Evolutionary conservation across 805 yeast species (phyloP).

Genomic region (Lipomyces oligophaga): DNA sequence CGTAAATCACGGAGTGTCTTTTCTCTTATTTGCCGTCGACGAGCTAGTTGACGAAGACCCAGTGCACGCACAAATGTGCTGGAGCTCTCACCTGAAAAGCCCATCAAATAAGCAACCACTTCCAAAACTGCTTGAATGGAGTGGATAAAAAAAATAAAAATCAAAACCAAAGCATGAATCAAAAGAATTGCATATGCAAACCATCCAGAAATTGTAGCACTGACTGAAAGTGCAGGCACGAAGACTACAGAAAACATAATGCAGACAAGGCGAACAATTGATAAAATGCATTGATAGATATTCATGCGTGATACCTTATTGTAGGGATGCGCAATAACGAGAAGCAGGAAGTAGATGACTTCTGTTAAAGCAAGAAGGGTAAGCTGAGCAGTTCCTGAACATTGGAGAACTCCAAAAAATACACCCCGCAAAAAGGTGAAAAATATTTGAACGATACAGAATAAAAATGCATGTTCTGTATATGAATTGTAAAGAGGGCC

Average conservation of each 20-base stretch:
- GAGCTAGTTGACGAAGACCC: slow-evolving; percentile 29
- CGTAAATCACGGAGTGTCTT: no score
- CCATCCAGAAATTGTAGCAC: slow-evolving; percentile 33
- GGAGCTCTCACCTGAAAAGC: slow-evolving; percentile 13
- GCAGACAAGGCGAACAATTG: slow-evolving; percentile 28
- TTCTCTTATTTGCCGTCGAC: slow-evolving; percentile 23
- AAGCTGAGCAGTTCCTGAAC: slow-evolving; percentile 39
- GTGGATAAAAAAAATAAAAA: slow-evolving; percentile 34
- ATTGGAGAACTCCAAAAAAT: slow-evolving; percentile 36
- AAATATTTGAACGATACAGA: slow-evolving; percentile 23
- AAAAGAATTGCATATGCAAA: slow-evolving; percentile 35
- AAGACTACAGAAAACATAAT: slow-evolving; percentile 34
- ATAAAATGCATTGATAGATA: slow-evolving; percentile 26
- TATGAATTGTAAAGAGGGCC: slow-evolving; percentile 38
- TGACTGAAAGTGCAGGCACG: slow-evolving; percentile 28
- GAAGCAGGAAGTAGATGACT: slow-evolving; percentile 26
- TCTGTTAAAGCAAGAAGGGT: slow-evolving; percentile 34
- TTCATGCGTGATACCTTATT: slow-evolving; percentile 34
- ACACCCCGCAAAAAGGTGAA: slow-evolving; percentile 34
- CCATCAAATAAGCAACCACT: slow-evolving; percentile 21
- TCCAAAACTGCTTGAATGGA: slow-evolving; percentile 34
- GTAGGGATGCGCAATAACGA: slow-evolving; percentile 32
- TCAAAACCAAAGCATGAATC: slow-evolving; percentile 34
- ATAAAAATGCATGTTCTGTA: slow-evolving; percentile 28
- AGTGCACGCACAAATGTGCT: slow-evolving; percentile 22